Evolutionary conservation across 768 basidiomycete species (phyloP).

Genomic region (Leucosporidium yakuticum): DNA sequence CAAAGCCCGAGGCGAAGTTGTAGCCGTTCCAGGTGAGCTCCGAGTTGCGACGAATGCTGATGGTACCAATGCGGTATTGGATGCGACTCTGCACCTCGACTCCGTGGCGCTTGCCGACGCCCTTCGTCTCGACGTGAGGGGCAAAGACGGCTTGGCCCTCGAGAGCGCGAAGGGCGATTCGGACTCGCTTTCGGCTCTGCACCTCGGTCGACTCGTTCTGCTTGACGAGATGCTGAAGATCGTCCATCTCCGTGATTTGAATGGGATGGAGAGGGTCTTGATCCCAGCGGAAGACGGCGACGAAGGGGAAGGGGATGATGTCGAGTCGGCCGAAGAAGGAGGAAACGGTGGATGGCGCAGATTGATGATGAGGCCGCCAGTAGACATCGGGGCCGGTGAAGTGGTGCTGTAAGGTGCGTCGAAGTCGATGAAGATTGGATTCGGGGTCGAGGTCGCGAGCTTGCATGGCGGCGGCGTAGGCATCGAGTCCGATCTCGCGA

Average conservation of each 20-base stretch:
- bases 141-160: conserved; percentile 59
- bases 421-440: conserved; percentile 49
- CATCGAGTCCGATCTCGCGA: conserved; percentile 58
- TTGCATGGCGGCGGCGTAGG: conserved; percentile 53
- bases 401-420: conserved; percentile 53
- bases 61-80: conserved; percentile 5
- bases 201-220: conserved; percentile 58
- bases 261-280: conserved; percentile 13
- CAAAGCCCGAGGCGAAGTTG: conserved; percentile 51
- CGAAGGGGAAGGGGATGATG: conserved; percentile 74
- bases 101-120: conserved; percentile 51
- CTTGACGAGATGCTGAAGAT: conserved; percentile 56
- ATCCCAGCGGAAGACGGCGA: conserved; percentile 54
- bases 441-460: conserved; percentile 48
- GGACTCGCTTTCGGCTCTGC: conserved; percentile 53
- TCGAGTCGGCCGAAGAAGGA: conserved; percentile 69
- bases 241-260: conserved; percentile 47
- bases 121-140: conserved; percentile 58
- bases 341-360: conserved; percentile 43
- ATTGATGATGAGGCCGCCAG: conserved; percentile 46
- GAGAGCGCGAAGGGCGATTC: conserved; percentile 59
- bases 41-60: conserved; percentile 35
- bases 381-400: conserved; percentile 68
- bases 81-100: conserved; percentile 49
- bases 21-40: conserved; percentile 23